Evolutionary conservation across 306 rosid genomes (phyloP).

Genomic region (Glycine tomentella): DNA sequence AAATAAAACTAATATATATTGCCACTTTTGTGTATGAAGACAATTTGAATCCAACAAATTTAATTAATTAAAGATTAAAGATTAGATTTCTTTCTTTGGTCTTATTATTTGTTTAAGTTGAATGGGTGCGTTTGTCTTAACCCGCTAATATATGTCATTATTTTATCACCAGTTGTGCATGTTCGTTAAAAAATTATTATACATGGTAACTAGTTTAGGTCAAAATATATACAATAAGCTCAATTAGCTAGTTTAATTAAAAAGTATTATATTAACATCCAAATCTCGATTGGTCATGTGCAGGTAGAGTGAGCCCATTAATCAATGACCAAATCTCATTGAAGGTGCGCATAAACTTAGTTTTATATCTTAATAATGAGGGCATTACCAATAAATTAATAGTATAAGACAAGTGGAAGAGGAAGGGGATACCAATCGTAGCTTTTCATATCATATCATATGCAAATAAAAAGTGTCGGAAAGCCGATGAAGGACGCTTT

Average conservation of each 20-base stretch:
- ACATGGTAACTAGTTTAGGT: conserved; percentile 52
- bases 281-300: conserved; percentile 57
- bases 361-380: conserved; percentile 48
- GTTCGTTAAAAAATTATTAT: conserved; percentile 33
- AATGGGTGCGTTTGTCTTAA: conserved; percentile 53
- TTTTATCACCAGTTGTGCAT: conserved; percentile 48
- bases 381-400: conserved; percentile 43
- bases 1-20: conserved; percentile 37
- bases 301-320: conserved; percentile 54
- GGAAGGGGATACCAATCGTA: conserved; percentile 48
- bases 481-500: conserved; percentile 50
- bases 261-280: conserved; percentile 34
- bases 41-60: conserved; percentile 51
- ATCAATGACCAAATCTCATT: conserved; percentile 51
- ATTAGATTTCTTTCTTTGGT: conserved; percentile 44
- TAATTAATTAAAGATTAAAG: conserved; percentile 10
- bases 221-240: conserved; percentile 51
- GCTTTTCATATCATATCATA: conserved; percentile 42
- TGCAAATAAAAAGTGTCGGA: conserved; percentile 45
- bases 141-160: conserved; percentile 50
- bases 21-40: conserved; percentile 28
- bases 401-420: conserved; percentile 52
- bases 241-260: conserved; percentile 45
- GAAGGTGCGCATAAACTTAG: conserved; percentile 49
- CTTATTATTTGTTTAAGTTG: conserved; percentile 50